These are phyloP conservation scores for Mucor irregularis DNA, from an alignment of 371 early-diverging fungal genomes.

Conservation along the genomic window DNA sequence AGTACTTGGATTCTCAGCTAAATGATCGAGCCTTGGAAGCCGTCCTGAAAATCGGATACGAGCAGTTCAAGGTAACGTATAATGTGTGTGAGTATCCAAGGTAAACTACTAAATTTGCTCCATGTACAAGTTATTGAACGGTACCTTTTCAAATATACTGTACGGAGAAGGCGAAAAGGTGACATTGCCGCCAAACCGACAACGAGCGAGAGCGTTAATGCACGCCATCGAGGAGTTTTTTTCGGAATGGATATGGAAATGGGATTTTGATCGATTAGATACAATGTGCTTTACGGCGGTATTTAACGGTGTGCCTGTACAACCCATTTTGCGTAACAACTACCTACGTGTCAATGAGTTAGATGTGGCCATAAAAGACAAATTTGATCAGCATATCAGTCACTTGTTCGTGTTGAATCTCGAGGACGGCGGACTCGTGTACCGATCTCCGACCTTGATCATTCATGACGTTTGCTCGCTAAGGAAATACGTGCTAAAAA, in stretches of 20 bases:
- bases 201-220: constrained; percentile 44
- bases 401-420: constrained; percentile 48
- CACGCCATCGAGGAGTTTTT: constrained; percentile 63
- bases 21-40: constrained; percentile 58
- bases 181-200: constrained; percentile 24
- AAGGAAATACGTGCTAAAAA: constrained; percentile 31
- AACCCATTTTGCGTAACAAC: constrained; percentile 34
- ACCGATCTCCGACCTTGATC: constrained; percentile 35
- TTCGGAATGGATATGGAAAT: constrained; percentile 64
- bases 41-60: constrained; percentile 59
- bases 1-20: constrained; percentile 62
- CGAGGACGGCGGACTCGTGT: constrained; percentile 36
- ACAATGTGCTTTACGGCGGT: constrained; percentile 39
- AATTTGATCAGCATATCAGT: constrained; percentile 29
- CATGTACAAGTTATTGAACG: constrained; percentile 35
- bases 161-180: constrained; percentile 17
- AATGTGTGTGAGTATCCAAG: neutral
- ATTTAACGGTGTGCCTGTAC: constrained; percentile 47
- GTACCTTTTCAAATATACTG: constrained; percentile 42
- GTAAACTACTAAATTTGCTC: neutral
- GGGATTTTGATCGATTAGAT: constrained; percentile 63
- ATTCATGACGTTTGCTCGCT: constrained; percentile 35
- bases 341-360: constrained; percentile 32
- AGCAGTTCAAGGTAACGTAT: constrained; percentile 57
- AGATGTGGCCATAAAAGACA: constrained; percentile 19